Percentiles rank a stretch among this genome's conserved stretches.
Conservation (phyloP, 805 yeast species). For the Saturnispora sekii region DNA sequence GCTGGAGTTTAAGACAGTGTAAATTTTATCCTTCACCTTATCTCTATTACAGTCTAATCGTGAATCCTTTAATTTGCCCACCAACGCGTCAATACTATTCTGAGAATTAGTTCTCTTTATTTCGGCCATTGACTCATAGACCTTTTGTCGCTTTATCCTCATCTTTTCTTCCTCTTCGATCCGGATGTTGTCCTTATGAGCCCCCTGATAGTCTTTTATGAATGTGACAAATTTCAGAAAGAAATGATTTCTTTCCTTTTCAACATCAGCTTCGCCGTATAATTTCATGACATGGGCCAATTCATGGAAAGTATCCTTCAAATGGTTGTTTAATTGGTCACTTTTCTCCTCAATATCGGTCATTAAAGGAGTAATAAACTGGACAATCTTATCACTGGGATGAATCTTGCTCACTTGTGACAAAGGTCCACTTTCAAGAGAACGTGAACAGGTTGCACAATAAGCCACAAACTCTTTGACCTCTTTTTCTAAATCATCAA, state of each 20-base stretch:
- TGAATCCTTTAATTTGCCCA: constrained; percentile 17
- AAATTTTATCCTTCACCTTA: not conserved
- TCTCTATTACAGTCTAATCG: constrained; percentile 5
- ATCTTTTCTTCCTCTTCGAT: constrained; percentile 60
- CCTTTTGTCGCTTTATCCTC: constrained; percentile 52
- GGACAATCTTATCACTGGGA: constrained; percentile 53
- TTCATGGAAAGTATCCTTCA: constrained; percentile 39
- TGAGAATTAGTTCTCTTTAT: constrained; percentile 1
- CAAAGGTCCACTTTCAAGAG: constrained; percentile 53
- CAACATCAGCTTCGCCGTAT: constrained; percentile 55
- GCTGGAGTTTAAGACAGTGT: not conserved
- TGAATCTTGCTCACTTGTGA: constrained; percentile 55
- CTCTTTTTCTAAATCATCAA: constrained; percentile 54
- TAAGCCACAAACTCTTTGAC: constrained; percentile 44
- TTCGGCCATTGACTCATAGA: constrained; percentile 31
- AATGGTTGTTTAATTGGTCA: constrained; percentile 36
- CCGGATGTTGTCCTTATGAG: constrained; percentile 53
- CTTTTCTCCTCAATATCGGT: constrained; percentile 34
- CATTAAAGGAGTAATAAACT: constrained; percentile 37
- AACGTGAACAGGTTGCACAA: constrained; percentile 41
- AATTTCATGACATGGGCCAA: constrained; percentile 53
- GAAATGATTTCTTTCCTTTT: constrained; percentile 47
- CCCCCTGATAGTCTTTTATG: constrained; percentile 50
- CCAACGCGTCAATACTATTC: constrained; percentile 14
- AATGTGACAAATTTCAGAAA: constrained; percentile 54